phyloP scores from a whole-genome alignment of 805 yeast species.

The Yamadazyma phyllophila region DNA sequence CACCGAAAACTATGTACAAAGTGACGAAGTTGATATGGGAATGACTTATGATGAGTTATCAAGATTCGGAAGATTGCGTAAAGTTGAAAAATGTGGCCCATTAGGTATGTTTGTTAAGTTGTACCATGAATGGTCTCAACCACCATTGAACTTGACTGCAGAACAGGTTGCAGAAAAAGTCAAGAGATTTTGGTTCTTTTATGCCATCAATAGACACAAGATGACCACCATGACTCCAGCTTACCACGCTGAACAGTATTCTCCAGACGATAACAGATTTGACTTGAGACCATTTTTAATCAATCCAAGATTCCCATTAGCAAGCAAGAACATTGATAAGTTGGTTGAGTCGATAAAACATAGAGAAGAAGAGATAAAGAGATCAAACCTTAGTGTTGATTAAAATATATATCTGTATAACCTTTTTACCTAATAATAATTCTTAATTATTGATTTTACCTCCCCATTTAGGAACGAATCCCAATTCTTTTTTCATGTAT shows the following conservation, averaged over 20 bases:
- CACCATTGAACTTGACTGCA: slow-evolving; percentile 61
- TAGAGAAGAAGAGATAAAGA: slow-evolving; percentile 32
- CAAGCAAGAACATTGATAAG: slow-evolving; percentile 81
- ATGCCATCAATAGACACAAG: slow-evolving; percentile 94
- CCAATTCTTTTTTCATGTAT: slow-evolving; percentile 28
- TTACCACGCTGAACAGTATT: slow-evolving; percentile 96
- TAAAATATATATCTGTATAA: slow-evolving; percentile 17
- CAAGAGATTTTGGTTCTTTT: slow-evolving; percentile 86
- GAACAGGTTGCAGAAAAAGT: slow-evolving; percentile 88
- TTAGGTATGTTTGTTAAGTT: slow-evolving; percentile 89
- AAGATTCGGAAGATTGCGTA: slow-evolving; percentile 84
- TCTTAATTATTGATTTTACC: slow-evolving; percentile 25
- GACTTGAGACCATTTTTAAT: slow-evolving; percentile 95
- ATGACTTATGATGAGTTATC: slow-evolving; percentile 94
- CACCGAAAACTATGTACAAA: slow-evolving; percentile 86
- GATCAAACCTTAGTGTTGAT: slow-evolving; percentile 45
- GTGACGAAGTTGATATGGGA: slow-evolving; percentile 98
- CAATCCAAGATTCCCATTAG: slow-evolving; percentile 86
- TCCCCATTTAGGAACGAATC: slow-evolving; percentile 39
- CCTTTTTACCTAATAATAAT: background rate
- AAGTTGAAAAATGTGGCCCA: slow-evolving; percentile 94
- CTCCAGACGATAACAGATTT: slow-evolving; percentile 96
- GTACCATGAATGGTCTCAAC: slow-evolving; percentile 89
- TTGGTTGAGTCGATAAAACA: slow-evolving; percentile 58
- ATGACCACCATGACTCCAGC: slow-evolving; percentile 97